Conservation (phyloP, 192 early-diverging fungal species). For the Diversispora epigaea region DNA sequence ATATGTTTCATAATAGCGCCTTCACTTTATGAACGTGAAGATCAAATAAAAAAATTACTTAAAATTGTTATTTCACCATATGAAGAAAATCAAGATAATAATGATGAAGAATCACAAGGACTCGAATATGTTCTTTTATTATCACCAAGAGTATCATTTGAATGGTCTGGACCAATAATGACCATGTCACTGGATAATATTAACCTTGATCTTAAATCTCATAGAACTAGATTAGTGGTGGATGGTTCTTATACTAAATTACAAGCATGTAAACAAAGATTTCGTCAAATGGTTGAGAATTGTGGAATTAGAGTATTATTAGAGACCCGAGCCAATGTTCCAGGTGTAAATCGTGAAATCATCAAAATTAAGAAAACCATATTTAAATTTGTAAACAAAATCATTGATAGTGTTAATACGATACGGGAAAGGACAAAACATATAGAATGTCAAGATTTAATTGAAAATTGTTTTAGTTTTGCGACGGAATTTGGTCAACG, state of each 20-base stretch:
- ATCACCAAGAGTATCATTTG: slow-evolving; percentile 55
- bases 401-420: slow-evolving; percentile 54
- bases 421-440: slow-evolving; percentile 51
- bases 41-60: slow-evolving; percentile 52
- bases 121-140: slow-evolving; percentile 60
- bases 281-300: slow-evolving; percentile 50
- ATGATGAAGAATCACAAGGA: slow-evolving; percentile 20
- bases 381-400: slow-evolving; percentile 53
- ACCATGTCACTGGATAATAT: slow-evolving; percentile 44
- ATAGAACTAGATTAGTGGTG: slow-evolving; percentile 58
- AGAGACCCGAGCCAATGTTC: slow-evolving; percentile 58
- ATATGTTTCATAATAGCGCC: slow-evolving; percentile 77
- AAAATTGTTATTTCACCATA: slow-evolving; percentile 45
- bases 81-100: slow-evolving; percentile 9
- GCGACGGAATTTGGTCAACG: slow-evolving; percentile 69
- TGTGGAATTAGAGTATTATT: slow-evolving; percentile 50
- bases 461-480: slow-evolving; percentile 72
- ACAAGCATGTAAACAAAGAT: slow-evolving; percentile 45
- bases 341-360: slow-evolving; percentile 56
- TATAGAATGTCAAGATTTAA: slow-evolving; percentile 57
- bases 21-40: slow-evolving; percentile 51
- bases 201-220: slow-evolving; percentile 51
- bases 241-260: slow-evolving; percentile 42
- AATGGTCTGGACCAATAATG: slow-evolving; percentile 56
- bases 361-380: slow-evolving; percentile 58